phyloP scores from a whole-genome alignment of 75 land plant genomes.

The Adiantum capillusveneris region DNA sequence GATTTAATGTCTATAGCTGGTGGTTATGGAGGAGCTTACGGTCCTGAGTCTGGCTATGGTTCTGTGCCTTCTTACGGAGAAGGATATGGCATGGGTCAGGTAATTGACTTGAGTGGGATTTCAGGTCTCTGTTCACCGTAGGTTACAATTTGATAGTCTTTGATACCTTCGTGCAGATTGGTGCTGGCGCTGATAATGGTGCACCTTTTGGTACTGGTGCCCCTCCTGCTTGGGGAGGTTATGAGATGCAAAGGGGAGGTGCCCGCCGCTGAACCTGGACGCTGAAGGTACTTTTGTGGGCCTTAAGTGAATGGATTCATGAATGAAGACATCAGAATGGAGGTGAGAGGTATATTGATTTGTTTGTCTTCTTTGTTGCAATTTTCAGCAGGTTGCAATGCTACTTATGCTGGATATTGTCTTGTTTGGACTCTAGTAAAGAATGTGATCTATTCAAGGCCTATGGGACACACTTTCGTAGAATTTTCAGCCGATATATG shows the following conservation, averaged over 20 bases:
- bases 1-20: background rate
- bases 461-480: too few species aligned
- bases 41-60: conserved; percentile 25
- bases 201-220: conserved; percentile 30
- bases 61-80: conserved; percentile 32
- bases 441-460: too few species aligned
- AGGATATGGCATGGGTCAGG: conserved; percentile 39
- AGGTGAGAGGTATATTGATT: too few species aligned
- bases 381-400: too few species aligned
- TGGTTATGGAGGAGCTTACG: conserved; percentile 35
- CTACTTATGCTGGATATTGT: too few species aligned
- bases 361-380: too few species aligned
- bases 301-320: too few species aligned
- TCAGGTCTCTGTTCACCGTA: conserved; percentile 4
- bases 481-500: too few species aligned
- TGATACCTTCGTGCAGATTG: too few species aligned
- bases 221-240: conserved; percentile 38
- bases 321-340: too few species aligned
- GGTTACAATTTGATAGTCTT: background rate
- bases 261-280: conserved; percentile 20
- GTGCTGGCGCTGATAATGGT: conserved; percentile 39
- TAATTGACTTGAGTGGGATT: conserved; percentile 11
- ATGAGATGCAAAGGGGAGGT: conserved; percentile 29
- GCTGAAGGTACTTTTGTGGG: background rate
- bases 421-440: too few species aligned